Conservation (phyloP, 306 rosid genomes). For the Cicer arietinum region DNA sequence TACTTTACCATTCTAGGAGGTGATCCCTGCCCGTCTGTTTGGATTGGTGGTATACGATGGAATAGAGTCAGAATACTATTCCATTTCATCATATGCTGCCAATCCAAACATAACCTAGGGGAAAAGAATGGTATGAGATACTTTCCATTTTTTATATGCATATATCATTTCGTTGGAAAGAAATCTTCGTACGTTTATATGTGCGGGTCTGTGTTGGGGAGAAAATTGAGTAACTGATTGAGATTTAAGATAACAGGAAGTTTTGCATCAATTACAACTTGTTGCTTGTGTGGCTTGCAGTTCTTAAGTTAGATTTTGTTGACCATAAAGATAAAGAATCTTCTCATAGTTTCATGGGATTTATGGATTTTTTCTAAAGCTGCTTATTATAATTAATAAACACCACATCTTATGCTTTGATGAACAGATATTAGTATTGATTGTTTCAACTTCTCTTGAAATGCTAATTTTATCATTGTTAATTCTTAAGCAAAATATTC, state of each 20-base stretch:
- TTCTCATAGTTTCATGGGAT: conserved; percentile 1
- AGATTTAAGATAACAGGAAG: conserved; percentile 2
- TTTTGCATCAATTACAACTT: conserved; percentile 10
- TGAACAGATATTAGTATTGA: conserved; percentile 9
- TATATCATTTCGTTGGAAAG: background rate
- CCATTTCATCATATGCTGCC: too few species aligned
- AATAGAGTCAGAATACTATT: too few species aligned
- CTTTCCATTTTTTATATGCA: background rate
- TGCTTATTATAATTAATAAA: conserved; percentile 20
- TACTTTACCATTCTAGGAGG: conserved; percentile 26
- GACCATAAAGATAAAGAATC: background rate
- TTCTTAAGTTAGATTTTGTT: conserved; percentile 10
- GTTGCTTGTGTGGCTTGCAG: conserved; percentile 18
- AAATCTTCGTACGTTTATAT: background rate
- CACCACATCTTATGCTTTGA: conserved; percentile 6
- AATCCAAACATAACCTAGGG: background rate
- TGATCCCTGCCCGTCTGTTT: conserved; percentile 12
- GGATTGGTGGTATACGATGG: too few species aligned
- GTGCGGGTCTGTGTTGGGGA: background rate
- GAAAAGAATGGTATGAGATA: background rate
- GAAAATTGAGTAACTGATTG: background rate
- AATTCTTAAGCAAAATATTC: conserved; percentile 1
- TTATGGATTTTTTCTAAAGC: conserved; percentile 10
- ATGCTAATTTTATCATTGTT: conserved; percentile 3
- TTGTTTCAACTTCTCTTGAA: conserved; percentile 11